Conservation (phyloP, 305 asterid species). For the Striga hermonthica region DNA sequence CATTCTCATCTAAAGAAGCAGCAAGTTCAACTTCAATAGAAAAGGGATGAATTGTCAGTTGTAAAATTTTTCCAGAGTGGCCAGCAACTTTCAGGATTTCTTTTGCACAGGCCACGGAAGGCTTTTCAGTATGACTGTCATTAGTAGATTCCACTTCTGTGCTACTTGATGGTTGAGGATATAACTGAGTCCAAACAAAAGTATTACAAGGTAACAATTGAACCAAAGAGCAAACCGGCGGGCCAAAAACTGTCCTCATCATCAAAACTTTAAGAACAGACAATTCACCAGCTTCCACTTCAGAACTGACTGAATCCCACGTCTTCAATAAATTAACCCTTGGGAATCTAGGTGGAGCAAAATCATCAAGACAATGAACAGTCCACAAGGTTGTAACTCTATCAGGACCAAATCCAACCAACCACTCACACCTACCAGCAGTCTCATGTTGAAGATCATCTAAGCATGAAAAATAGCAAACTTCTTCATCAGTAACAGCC, state of each 20-base stretch:
- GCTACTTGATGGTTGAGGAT: slow-evolving; percentile 45
- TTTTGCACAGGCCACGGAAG: slow-evolving; percentile 41
- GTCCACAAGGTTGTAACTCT: slow-evolving; percentile 67
- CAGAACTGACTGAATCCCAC: slow-evolving; percentile 46
- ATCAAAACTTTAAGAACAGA: slow-evolving; percentile 54
- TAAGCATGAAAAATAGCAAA: slow-evolving; percentile 45
- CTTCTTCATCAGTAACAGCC: slow-evolving; percentile 43
- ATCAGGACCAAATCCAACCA: slow-evolving; percentile 80
- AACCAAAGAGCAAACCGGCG: slow-evolving; percentile 77
- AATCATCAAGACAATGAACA: slow-evolving; percentile 88
- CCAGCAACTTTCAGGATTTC: slow-evolving; percentile 62
- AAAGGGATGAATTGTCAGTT: slow-evolving; percentile 78
- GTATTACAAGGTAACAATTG: slow-evolving; percentile 60
- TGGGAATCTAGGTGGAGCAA: slow-evolving; percentile 84
- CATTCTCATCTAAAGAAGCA: slow-evolving; percentile 80
- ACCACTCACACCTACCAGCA: slow-evolving; percentile 86
- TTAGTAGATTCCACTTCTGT: slow-evolving; percentile 41
- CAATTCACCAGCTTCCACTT: slow-evolving; percentile 43
- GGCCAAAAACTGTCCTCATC: slow-evolving; percentile 65
- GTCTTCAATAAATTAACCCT: slow-evolving; percentile 87
- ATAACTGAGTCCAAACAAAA: slow-evolving; percentile 65
- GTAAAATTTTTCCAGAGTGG: slow-evolving; percentile 64
- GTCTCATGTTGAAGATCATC: slow-evolving; percentile 55
- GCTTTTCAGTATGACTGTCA: slow-evolving; percentile 37
- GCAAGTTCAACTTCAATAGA: slow-evolving; percentile 60